These are phyloP conservation scores for Castanea crenata DNA, from an alignment of 306 rosid genomes.

Conservation along the genomic window DNA sequence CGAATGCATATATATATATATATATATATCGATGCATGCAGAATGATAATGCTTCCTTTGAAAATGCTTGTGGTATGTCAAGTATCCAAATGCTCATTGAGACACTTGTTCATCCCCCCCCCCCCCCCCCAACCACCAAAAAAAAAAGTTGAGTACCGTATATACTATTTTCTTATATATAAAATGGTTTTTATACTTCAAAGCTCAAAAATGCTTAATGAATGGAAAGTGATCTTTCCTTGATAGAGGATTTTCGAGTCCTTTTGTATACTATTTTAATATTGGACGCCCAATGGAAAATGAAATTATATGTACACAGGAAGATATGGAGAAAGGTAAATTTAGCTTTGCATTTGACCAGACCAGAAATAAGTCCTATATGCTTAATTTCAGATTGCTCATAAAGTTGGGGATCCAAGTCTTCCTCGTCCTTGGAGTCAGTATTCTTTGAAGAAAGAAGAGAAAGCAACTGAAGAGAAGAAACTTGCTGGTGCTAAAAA, in stretches of 20 bases:
- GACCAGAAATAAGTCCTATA: background rate
- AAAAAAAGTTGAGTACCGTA: no score
- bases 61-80: no score
- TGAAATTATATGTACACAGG: background rate
- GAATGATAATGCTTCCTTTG: no score
- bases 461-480: slow-evolving; percentile 27
- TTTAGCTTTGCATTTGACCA: background rate
- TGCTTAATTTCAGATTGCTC: slow-evolving; percentile 51
- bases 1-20: no score
- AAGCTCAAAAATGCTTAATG: background rate
- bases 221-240: background rate
- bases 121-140: no score
- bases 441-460: slow-evolving; percentile 47
- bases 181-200: background rate
- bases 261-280: background rate
- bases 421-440: slow-evolving; percentile 91
- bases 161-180: background rate
- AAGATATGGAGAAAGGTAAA: background rate
- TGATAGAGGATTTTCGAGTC: background rate
- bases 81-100: no score
- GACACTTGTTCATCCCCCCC: no score
- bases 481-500: slow-evolving; percentile 23
- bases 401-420: slow-evolving; percentile 66
- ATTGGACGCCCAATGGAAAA: background rate
- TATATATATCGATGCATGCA: no score